These are phyloP conservation scores for Diaporthe amygdali DNA, from an alignment of 2,329 filamentous ascomycete species.

Conservation along the genomic window DNA sequence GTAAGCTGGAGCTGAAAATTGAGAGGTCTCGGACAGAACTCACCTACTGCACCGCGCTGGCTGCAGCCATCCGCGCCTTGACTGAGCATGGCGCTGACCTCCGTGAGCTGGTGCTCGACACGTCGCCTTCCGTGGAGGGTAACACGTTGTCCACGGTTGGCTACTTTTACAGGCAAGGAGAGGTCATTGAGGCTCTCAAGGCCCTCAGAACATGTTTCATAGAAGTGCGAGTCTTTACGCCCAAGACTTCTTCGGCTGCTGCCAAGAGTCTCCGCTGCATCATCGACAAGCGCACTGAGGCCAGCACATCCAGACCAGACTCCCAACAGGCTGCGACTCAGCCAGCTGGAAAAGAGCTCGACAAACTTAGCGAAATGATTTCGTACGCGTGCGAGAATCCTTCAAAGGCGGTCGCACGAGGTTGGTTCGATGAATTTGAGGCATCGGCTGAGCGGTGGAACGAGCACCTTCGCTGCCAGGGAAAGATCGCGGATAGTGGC, in stretches of 20 bases:
- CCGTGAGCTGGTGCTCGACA: slow-evolving; percentile 47
- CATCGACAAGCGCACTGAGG: slow-evolving; percentile 20
- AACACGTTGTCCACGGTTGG: not conserved
- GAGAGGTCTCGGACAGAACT: slow-evolving; percentile 44
- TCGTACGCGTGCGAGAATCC: slow-evolving; percentile 29
- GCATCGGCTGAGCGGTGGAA: not conserved
- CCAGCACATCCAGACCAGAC: not conserved
- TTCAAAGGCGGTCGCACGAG: slow-evolving; percentile 24
- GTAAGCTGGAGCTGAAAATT: slow-evolving; percentile 47
- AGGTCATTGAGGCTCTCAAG: slow-evolving; percentile 24
- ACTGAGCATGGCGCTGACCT: slow-evolving; percentile 33
- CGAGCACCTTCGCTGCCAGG: not conserved
- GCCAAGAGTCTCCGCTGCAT: slow-evolving; percentile 31
- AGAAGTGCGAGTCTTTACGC: slow-evolving; percentile 27
- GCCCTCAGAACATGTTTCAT: slow-evolving; percentile 28
- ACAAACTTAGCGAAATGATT: slow-evolving; percentile 30
- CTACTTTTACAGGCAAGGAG: slow-evolving; percentile 13
- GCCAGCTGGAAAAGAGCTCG: not conserved
- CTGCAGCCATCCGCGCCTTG: slow-evolving; percentile 21
- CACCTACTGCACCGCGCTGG: slow-evolving; percentile 30
- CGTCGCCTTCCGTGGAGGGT: slow-evolving; percentile 32
- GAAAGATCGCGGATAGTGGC: not conserved
- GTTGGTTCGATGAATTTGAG: slow-evolving; percentile 26
- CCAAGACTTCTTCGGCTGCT: slow-evolving; percentile 33
- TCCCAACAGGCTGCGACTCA: not conserved